Evolutionary conservation across 2,329 filamentous ascomycete genomes (phyloP), one percentile per base, ranked within the genome.

Genomic region (Colletotrichum simmondsii): DNA sequence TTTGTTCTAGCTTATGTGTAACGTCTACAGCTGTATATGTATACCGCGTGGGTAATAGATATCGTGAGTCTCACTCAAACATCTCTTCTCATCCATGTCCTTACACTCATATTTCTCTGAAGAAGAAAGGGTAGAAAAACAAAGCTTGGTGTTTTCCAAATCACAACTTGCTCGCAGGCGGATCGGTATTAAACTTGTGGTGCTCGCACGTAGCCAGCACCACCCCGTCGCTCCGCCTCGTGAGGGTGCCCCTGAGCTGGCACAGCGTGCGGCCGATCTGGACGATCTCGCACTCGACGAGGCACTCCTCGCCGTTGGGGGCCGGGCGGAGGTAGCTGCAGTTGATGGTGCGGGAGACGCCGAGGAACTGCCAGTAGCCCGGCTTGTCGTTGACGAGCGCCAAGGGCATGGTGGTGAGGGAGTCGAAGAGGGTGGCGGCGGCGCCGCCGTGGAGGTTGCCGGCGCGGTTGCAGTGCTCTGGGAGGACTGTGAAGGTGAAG

Each of bases 251-350:
- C 72, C 85, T 85, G 5, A 93, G 68, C 14, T 87, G 84, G 62
- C 85, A 85, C 75, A 93, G 74, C 67, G 85, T 85, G 79, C 84
- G 86, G 2, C 92, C 92, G 22, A 87, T 81, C 74, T 91, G 87
- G 5, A 92, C 81, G 19, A 92, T 80, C 76, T 91, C 89, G 75
- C 87, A 88, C 75, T 89, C 85, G 56, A 93, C 78, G 24, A 89
- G 76, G 10, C 91, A 82, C 75, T 85, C 83, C 1, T 81, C 82
- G 11, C 88, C 91, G 14, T 80, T 78, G 1, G 88, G 88, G 3
- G 88, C 86, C 1, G 92, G 92, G 1, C 91, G 86, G 72, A 94
- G 81, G 79, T 93, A 95, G 0, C 91, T 93, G 54, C 92, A 87
- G 77, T 88, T 90, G 66, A 95, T 84, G 30, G 89, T 91, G 71